phyloP scores from a whole-genome alignment of 2,329 filamentous ascomycete species.

The Lasiodiplodia gonubiensis region DNA sequence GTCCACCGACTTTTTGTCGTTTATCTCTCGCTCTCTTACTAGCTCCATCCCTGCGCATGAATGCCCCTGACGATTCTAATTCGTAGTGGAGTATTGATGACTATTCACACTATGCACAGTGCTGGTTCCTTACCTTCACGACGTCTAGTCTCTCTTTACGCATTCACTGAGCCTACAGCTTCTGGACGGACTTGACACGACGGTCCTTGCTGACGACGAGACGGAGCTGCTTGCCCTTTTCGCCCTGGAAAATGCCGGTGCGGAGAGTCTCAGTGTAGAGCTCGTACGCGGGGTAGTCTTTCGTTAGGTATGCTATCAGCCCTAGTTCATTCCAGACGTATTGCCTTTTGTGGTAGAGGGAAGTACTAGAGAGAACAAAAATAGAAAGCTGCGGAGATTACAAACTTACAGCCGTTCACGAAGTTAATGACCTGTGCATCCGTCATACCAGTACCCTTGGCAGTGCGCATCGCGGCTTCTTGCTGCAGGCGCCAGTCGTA shows the following conservation, averaged over 20 bases:
- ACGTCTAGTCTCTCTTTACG: not conserved
- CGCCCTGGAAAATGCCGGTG: constrained; percentile 53
- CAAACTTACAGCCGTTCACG: constrained; percentile 60
- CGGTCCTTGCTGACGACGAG: constrained; percentile 54
- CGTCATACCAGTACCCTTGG: constrained; percentile 78
- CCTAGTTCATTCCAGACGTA: not conserved
- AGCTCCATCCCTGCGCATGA: not conserved
- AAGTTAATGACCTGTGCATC: constrained; percentile 79
- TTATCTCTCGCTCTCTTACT: not conserved
- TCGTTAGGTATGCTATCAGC: not conserved
- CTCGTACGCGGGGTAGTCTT: constrained; percentile 60
- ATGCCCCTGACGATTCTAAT: not conserved
- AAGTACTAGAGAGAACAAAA: not conserved
- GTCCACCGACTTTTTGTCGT: not conserved
- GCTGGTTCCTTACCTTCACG: not conserved
- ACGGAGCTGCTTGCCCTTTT: constrained; percentile 56
- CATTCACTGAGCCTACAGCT: not conserved
- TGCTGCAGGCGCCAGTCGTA: constrained; percentile 86
- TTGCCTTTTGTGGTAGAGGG: not conserved
- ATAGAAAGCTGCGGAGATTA: not conserved
- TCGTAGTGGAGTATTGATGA: not conserved
- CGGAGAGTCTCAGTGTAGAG: constrained; percentile 58
- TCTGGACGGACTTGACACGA: constrained; percentile 29
- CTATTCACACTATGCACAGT: constrained; percentile 9
- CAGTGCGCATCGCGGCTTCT: constrained; percentile 70